Evolutionary conservation across 441 rosid species (phyloP).

Genomic region (Bruguiera hainesii): DNA sequence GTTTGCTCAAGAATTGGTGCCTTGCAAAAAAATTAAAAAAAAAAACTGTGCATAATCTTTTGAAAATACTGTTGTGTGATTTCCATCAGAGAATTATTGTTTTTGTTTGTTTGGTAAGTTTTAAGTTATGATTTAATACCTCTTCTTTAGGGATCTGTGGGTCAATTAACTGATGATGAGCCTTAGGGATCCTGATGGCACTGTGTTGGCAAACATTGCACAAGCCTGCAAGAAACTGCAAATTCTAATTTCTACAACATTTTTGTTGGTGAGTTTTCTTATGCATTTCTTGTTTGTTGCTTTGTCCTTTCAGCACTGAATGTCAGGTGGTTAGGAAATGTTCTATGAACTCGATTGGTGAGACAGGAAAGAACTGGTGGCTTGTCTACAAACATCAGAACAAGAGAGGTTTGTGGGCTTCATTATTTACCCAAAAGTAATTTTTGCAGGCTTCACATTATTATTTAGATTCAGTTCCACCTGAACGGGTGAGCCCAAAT

Average conservation of each 20-base stretch:
- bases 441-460: neutral
- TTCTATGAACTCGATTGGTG: conserved; percentile 87
- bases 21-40: too few species aligned
- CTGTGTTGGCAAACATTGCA: conserved; percentile 62
- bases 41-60: too few species aligned
- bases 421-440: neutral
- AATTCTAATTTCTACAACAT: conserved; percentile 14
- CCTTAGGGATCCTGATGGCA: conserved; percentile 98
- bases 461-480: too few species aligned
- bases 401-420: too few species aligned
- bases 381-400: conserved; percentile 46
- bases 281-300: conserved; percentile 17
- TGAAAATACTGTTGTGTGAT: too few species aligned
- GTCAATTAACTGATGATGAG: conserved; percentile 47
- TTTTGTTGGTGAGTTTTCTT: neutral
- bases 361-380: conserved; percentile 94
- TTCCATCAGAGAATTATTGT: too few species aligned
- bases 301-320: conserved; percentile 56
- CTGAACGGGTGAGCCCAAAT: too few species aligned
- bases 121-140: too few species aligned
- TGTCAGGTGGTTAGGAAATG: conserved; percentile 89
- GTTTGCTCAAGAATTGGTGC: too few species aligned
- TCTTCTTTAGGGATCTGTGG: too few species aligned
- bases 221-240: conserved; percentile 86
- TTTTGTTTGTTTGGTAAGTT: too few species aligned